A percentile compares a stretch with the other conserved stretches of the same genome.
These are phyloP conservation scores for Mycena leptocephala DNA, from an alignment of 768 basidiomycete genomes.

Conservation along the genomic window DNA sequence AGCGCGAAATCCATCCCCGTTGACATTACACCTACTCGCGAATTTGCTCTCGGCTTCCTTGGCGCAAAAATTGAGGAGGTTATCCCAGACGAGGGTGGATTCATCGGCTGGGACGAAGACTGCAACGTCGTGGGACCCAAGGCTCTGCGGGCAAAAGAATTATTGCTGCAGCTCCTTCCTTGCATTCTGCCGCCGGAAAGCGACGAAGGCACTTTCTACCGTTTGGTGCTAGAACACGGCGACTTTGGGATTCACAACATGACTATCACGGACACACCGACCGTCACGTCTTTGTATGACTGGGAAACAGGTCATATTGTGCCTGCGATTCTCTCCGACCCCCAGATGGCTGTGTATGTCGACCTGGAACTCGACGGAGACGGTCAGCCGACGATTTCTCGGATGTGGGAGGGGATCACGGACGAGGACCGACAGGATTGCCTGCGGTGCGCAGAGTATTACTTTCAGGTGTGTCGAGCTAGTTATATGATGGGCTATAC, in stretches of 20 bases:
- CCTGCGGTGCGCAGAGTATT: slow-evolving; percentile 9
- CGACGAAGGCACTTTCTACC: background rate
- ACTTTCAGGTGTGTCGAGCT: slow-evolving; percentile 8
- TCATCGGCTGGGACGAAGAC: slow-evolving; percentile 6
- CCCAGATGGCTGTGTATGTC: slow-evolving; percentile 20
- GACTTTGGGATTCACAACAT: slow-evolving; percentile 34
- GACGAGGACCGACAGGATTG: background rate
- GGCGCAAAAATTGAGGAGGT: slow-evolving; percentile 17
- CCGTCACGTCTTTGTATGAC: slow-evolving; percentile 29
- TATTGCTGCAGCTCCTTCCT: slow-evolving; percentile 13
- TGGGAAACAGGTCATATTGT: slow-evolving; percentile 29
- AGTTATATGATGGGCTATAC: background rate
- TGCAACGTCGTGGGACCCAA: slow-evolving; percentile 7
- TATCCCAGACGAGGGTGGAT: slow-evolving; percentile 10
- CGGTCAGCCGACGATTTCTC: slow-evolving; percentile 12
- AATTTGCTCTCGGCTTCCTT: slow-evolving; percentile 18
- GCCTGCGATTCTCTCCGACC: slow-evolving; percentile 28
- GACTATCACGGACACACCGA: background rate
- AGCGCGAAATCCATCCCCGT: background rate
- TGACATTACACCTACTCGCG: slow-evolving; percentile 21
- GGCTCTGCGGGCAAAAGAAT: slow-evolving; percentile 4
- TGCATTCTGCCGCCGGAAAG: slow-evolving; percentile 14
- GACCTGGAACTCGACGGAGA: slow-evolving; percentile 16
- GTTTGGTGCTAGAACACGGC: slow-evolving; percentile 31
- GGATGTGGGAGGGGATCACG: slow-evolving; percentile 17